Percentiles rank a stretch among this genome's conserved stretches.
Evolutionary conservation across 2,329 filamentous ascomycete species (phyloP).

Genomic region (Fusarium pseudocircinatum): DNA sequence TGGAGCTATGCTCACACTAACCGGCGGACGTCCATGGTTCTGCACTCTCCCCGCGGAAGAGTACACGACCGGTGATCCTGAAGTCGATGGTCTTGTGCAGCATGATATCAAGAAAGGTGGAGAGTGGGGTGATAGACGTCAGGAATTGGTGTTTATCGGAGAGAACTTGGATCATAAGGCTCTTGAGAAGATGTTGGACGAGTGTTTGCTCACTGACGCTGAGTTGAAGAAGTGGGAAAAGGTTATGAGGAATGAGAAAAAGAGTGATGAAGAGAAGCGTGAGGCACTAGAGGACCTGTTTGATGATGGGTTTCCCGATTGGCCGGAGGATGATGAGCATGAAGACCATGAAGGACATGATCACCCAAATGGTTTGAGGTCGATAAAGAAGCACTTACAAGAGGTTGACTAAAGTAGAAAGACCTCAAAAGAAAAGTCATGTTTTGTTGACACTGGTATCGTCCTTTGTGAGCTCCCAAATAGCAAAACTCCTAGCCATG

Average conservation of each 20-base stretch:
- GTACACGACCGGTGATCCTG: constrained; percentile 57
- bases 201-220: constrained; percentile 67
- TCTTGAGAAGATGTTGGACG: constrained; percentile 65
- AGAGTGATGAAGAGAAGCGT: constrained; percentile 52
- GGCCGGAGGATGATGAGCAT: constrained; percentile 57
- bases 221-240: constrained; percentile 66
- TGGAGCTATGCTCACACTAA: constrained; percentile 70
- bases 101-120: constrained; percentile 63
- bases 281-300: constrained; percentile 61
- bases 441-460: not conserved
- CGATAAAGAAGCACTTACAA: constrained; percentile 37
- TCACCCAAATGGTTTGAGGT: constrained; percentile 26
- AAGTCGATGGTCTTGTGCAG: constrained; percentile 59
- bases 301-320: constrained; percentile 68
- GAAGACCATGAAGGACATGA: constrained; percentile 45
- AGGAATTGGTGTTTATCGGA: constrained; percentile 79
- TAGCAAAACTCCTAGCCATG: not conserved
- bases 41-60: constrained; percentile 64
- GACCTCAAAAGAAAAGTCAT: not conserved
- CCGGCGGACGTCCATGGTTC: constrained; percentile 67
- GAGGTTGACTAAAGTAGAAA: constrained; percentile 26
- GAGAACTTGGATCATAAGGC: constrained; percentile 65
- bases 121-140: constrained; percentile 74
- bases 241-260: constrained; percentile 57
- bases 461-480: not conserved